Evolutionary conservation across 1,139 yeast genomes (phyloP).

Genomic region (Yamadazyma aaseri): DNA sequence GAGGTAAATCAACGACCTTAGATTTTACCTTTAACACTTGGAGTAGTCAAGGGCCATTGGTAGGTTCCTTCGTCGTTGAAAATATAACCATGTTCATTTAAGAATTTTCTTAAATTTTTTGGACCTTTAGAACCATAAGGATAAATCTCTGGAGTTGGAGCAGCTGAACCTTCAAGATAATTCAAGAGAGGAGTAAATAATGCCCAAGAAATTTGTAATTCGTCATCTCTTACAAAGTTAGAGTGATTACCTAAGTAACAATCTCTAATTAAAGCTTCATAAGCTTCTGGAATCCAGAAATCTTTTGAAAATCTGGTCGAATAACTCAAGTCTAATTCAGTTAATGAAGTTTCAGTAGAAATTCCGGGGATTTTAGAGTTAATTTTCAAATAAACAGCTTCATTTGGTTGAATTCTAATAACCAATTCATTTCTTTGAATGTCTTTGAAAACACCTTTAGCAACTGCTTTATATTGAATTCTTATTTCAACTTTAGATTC

Average conservation of each 20-base stretch:
- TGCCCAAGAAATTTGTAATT: slow-evolving; percentile 89
- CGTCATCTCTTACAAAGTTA: slow-evolving; percentile 97
- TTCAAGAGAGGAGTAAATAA: slow-evolving; percentile 88
- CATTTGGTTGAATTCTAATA: slow-evolving; percentile 90
- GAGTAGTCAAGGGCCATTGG: slow-evolving; percentile 82
- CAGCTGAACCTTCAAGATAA: slow-evolving; percentile 67
- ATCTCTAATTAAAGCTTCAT: slow-evolving; percentile 92
- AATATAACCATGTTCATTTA: slow-evolving; percentile 68
- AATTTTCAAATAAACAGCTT: slow-evolving; percentile 88
- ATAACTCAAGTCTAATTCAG: slow-evolving; percentile 90
- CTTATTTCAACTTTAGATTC: slow-evolving; percentile 93
- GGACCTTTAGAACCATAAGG: slow-evolving; percentile 96
- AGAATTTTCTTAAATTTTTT: slow-evolving; percentile 54
- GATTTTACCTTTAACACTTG: slow-evolving; percentile 28
- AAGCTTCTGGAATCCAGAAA: slow-evolving; percentile 96
- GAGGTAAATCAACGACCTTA: slow-evolving; percentile 7
- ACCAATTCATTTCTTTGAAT: slow-evolving; percentile 92
- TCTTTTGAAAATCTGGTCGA: slow-evolving; percentile 73
- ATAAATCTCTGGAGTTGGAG: slow-evolving; percentile 63
- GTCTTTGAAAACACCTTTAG: slow-evolving; percentile 75
- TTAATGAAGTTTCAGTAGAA: slow-evolving; percentile 73
- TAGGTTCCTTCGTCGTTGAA: slow-evolving; percentile 60
- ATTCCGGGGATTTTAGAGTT: slow-evolving; percentile 94
- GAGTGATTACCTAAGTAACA: slow-evolving; percentile 91
- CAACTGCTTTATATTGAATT: slow-evolving; percentile 85